These are phyloP conservation scores for Dactylis glomerata DNA, from an alignment of 176 grass and related monocot genomes.

Conservation along the genomic window DNA sequence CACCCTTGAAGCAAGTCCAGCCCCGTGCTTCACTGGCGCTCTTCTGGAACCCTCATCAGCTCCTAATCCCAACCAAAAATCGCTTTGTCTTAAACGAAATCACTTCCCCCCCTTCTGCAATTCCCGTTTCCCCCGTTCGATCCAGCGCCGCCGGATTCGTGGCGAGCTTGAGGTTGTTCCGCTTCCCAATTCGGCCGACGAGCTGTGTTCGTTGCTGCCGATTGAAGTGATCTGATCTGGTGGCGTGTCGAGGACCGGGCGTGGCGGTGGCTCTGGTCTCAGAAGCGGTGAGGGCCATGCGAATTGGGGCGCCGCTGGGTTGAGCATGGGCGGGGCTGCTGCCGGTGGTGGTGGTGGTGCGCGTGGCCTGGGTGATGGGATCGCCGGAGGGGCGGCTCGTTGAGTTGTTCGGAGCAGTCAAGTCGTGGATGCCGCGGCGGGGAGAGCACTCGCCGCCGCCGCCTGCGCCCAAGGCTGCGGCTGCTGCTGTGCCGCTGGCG, in stretches of 20 bases:
- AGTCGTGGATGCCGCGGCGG: constrained; percentile 78
- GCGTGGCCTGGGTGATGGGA: constrained; percentile 62
- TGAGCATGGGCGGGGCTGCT: constrained; percentile 41
- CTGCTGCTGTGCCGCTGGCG: background rate
- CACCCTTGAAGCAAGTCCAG: constrained; percentile 17
- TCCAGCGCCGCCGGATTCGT: constrained; percentile 7
- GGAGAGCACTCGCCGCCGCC: constrained; percentile 48
- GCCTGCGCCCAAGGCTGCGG: background rate
- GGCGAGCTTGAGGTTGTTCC: background rate
- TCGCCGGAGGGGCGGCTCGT: constrained; percentile 60
- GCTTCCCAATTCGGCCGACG: constrained; percentile 4
- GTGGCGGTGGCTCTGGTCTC: background rate
- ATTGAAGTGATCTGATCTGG: constrained; percentile 30
- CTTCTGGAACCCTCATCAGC: constrained; percentile 44
- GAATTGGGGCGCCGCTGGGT: constrained; percentile 34
- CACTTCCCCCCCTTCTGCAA: background rate
- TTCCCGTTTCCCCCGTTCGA: constrained; percentile 22
- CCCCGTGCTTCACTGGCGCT: constrained; percentile 45
- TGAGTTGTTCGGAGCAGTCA: constrained; percentile 62
- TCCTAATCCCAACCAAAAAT: constrained; percentile 23
- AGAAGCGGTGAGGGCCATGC: constrained; percentile 13
- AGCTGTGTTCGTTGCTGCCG: background rate
- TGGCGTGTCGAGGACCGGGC: background rate
- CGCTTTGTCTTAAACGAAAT: background rate
- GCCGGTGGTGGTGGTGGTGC: constrained; percentile 35